Evolutionary conservation across 2,329 filamentous ascomycete genomes (phyloP), one percentile per base, ranked within the genome.

Genomic region (Calonectria hawksworthii): DNA sequence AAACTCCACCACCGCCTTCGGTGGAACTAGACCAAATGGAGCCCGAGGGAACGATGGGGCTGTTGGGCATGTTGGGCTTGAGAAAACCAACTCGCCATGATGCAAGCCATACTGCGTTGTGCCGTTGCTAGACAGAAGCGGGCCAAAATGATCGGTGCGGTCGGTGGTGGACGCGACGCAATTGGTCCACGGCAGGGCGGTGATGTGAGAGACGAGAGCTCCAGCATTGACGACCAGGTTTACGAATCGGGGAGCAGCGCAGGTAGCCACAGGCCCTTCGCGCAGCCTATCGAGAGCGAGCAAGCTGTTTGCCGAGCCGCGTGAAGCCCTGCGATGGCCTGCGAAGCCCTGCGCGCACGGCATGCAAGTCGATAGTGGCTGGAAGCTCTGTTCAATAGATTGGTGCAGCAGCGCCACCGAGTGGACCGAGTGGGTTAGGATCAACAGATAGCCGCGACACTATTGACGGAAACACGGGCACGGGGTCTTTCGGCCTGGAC

Each of bases 401-500:
- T 50, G 18, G 23, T 52, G 50, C n/a, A 26, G 30, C 26, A 16
- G 50, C 63, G 38, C 70, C 70, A 52, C 50, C 30, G 28, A 50
- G 50, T 61, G 47, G 44, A 30, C 47, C 51, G 28, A 23, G 56
- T 61, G 50, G 66, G 32, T 30, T 63, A 54, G 41, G 51, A 68
- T 41, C 65, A 66, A 36, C 52, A 18, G 44, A 63, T 36, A 44
- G 56, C 54, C 47, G 54, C 54, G n/a, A 51, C n/a, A 38, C 65
- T 47, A 65, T 69, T 38, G 66, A 44, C 67, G 38, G 71, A 23
- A 47, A 50, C 47, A 38, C 71, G 64, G 71, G 66, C 36, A 51
- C 66, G 66, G 36, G 70, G 47, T 32, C 63, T 23, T 50, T 34
- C 70, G 70, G 70, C 54, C 44, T 63, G 41, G 28, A 67, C 64